These are phyloP conservation scores for Aspergillus persii DNA, from an alignment of 2,329 filamentous ascomycete genomes.

Conservation along the genomic window DNA sequence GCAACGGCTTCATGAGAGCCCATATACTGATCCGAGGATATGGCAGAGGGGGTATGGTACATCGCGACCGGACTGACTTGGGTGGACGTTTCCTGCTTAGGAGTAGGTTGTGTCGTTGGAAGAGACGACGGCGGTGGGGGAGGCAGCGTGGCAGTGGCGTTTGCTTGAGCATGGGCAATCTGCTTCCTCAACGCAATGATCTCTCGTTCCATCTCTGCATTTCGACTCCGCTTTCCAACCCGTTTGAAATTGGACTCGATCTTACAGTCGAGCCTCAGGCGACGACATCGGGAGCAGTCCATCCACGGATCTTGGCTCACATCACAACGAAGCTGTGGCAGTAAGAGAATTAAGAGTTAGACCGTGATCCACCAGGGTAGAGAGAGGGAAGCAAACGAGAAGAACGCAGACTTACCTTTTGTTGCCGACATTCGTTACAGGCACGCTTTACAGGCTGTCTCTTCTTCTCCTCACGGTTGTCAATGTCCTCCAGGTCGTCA, in stretches of 20 bases:
- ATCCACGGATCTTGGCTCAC: slow-evolving; percentile 63
- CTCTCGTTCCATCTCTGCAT: slow-evolving; percentile 63
- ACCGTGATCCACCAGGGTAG: not conserved
- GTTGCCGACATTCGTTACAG: slow-evolving; percentile 68
- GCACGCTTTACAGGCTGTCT: slow-evolving; percentile 57
- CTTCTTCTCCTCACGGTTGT: slow-evolving; percentile 43
- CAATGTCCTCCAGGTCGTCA: slow-evolving; percentile 46
- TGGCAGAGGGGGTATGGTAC: slow-evolving; percentile 35
- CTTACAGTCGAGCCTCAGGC: slow-evolving; percentile 62
- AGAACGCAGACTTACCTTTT: slow-evolving; percentile 54
- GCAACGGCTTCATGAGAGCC: slow-evolving; percentile 51
- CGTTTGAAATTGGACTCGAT: slow-evolving; percentile 70
- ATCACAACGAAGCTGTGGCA: slow-evolving; percentile 61
- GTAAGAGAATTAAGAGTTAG: not conserved
- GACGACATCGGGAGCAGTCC: slow-evolving; percentile 61
- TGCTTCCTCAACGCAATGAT: slow-evolving; percentile 52
- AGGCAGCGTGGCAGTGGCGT: slow-evolving; percentile 17
- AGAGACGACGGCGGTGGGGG: slow-evolving; percentile 23
- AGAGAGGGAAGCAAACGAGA: not conserved
- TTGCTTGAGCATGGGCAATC: slow-evolving; percentile 39
- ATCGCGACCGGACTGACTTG: slow-evolving; percentile 33
- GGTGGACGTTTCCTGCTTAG: slow-evolving; percentile 38
- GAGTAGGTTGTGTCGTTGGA: slow-evolving; percentile 27
- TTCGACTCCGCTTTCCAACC: slow-evolving; percentile 63
- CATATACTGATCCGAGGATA: slow-evolving; percentile 44